Evolutionary conservation across 2,329 filamentous ascomycete genomes (phyloP), one percentile per base, ranked within the genome.

Genomic region (Verticillium albo-atrum): DNA sequence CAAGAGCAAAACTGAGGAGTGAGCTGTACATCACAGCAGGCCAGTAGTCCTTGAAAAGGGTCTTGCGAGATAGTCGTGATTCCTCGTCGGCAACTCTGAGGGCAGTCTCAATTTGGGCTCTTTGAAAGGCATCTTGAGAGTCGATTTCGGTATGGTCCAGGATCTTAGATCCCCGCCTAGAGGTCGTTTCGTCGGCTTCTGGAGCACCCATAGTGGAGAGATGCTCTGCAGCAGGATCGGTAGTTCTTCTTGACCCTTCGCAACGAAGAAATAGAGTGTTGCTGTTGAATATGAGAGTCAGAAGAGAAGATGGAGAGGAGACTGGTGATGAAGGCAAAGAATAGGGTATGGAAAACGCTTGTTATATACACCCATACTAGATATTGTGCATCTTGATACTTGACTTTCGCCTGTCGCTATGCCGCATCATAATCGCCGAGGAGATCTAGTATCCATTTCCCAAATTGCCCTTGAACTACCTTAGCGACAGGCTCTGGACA

Each of bases 11-110:
- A 23, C 27, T 34, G 27, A 54, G 52, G 5, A 54, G 52, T 14
- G 52, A 54, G 52, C 52, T 54, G 52, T 54, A 54, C 6, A 54
- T 27, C 15, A 54, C 28, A 23, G 52, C 52, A 23, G 52, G 52
- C 52, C 52, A 54, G 52, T 54, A 54, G 52, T 34, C 32, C 27
- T 54, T 54, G 52, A 54, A 54, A 10, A 54, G 52, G 10, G 52
- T 32, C 52, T 23, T 20, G 27, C 52, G 52, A 28, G 52, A 28
- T n/a, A 54, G 27, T 6, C 28, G 26, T 7, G 52, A 54, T 30
- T 54, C 52, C 12, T 54, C 52, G 14, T 54, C 52, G 52, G 52
- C 52, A n/a, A 34, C 52, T 7, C 27, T 15, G 27, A 54, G 26
- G 52, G 52, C 52, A 7, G 52, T 20, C 17, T 54, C 52, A 27